Evolutionary conservation across 2,329 filamentous ascomycete species (phyloP), one percentile per base, ranked within the genome.

Genomic region (Phyllosticta citriasiana): DNA sequence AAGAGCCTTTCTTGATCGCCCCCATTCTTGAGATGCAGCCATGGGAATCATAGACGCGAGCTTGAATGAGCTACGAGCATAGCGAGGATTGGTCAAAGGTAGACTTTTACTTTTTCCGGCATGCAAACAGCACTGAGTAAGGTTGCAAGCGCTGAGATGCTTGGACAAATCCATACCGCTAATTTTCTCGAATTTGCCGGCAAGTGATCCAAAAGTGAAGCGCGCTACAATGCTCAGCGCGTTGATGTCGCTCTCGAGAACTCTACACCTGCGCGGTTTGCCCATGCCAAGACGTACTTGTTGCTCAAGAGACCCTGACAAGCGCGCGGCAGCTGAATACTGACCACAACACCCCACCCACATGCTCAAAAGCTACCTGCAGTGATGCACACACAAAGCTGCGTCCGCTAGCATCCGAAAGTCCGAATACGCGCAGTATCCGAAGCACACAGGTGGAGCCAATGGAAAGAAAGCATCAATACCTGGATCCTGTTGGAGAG

Each of bases 61-160:
- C 35, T 35, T 61, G 59, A 57, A 61, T 30, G 59, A 61, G 54
- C 53, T 53, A 61, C 9, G 55, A 57, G 59, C 59, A 57, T 61
- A 53, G 59, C 59, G 47, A 51, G 59, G 22, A 25, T 53, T 53
- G 52, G 52, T 53, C 10, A 25, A 25, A 53, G 52, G 25, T 53
- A 25, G 40, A 47, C 16, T 47, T 47, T 47, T 47, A 47, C 40
- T 47, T 47, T 30, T 5, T 47, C 40, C 40, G 40, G 40, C 40
- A 47, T n/a, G 40, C 40, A 47, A 47, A 7, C 16, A 16, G 40
- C 40, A 47, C 14, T 7, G 14, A 47, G 40, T 47, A 47, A 47
- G 40, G 40, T 47, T 47, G 40, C 40, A 47, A 47, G 40, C 40
- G 40, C 40, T 47, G 40, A 47, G 14, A 40, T 16, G 40, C 40